phyloP scores from a whole-genome alignment of 192 early-diverging fungal species.

The Linnemannia zychae region DNA sequence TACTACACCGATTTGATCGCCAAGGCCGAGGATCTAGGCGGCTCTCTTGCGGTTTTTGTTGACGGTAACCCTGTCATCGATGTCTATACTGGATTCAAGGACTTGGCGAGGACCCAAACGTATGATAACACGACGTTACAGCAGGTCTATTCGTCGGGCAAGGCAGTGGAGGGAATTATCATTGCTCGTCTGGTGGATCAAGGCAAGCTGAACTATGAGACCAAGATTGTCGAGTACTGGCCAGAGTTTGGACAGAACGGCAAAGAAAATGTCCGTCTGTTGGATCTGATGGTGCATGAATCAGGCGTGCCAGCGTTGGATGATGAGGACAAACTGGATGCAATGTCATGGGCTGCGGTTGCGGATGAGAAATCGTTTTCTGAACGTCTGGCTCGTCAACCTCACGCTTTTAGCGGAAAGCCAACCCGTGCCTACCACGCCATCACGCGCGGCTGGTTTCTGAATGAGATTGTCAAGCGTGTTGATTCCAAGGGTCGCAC shows the following conservation, averaged over 20 bases:
- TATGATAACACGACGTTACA: constrained; percentile 74
- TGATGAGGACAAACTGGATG: constrained; percentile 27
- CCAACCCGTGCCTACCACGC: constrained; percentile 70
- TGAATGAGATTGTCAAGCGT: constrained; percentile 79
- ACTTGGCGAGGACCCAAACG: constrained; percentile 10
- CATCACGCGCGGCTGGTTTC: constrained; percentile 76
- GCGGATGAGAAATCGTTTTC: constrained; percentile 67
- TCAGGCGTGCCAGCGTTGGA: constrained; percentile 74
- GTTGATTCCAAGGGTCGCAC: constrained; percentile 70
- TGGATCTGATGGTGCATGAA: constrained; percentile 71
- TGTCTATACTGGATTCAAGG: constrained; percentile 73
- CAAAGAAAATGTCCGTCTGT: constrained; percentile 77
- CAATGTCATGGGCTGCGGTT: constrained; percentile 58
- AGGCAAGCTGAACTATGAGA: constrained; percentile 65
- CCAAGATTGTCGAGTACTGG: constrained; percentile 72
- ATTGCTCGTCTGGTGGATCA: constrained; percentile 71
- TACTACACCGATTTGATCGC: constrained; percentile 33
- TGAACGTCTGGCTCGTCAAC: constrained; percentile 65
- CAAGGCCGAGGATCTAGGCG: constrained; percentile 60
- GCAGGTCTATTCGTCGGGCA: constrained; percentile 75
- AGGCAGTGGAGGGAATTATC: constrained; percentile 72
- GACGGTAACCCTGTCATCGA: constrained; percentile 72
- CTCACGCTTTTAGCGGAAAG: constrained; percentile 74
- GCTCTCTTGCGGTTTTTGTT: constrained; percentile 61
- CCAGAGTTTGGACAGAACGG: constrained; percentile 81